These are phyloP conservation scores for Agaricus sinodeliciosus DNA, from an alignment of 768 basidiomycete species.

Conservation along the genomic window DNA sequence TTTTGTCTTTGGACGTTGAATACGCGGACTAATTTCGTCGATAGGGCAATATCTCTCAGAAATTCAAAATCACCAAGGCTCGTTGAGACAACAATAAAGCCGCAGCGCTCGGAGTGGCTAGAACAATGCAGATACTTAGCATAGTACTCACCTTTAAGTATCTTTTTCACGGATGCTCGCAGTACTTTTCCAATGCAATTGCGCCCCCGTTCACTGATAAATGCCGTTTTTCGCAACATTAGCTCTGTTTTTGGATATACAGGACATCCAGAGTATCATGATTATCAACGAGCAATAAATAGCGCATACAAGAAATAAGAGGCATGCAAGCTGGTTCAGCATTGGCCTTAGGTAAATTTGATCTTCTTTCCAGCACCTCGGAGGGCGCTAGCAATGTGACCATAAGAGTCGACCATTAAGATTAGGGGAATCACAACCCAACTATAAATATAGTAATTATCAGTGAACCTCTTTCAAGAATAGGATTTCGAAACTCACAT, in stretches of 20 bases:
- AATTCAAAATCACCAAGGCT: slow-evolving; percentile 20
- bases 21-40: neutral
- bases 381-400: slow-evolving; percentile 56
- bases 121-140: neutral
- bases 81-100: neutral
- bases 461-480: neutral
- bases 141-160: too few species aligned
- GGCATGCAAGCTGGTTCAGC: neutral
- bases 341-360: slow-evolving; percentile 12
- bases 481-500: slow-evolving; percentile 43
- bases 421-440: slow-evolving; percentile 76
- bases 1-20: slow-evolving; percentile 1
- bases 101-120: neutral
- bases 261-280: neutral
- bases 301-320: neutral
- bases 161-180: too few species aligned
- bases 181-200: too few species aligned
- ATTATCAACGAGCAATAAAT: neutral
- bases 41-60: slow-evolving; percentile 25
- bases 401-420: slow-evolving; percentile 76
- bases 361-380: slow-evolving; percentile 29
- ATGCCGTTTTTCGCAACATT: neutral
- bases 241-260: neutral
- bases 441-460: slow-evolving; percentile 28
- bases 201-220: too few species aligned